Evolutionary conservation across 2,329 filamentous ascomycete species (phyloP).

Genomic region (Calonectria multiphialidica): DNA sequence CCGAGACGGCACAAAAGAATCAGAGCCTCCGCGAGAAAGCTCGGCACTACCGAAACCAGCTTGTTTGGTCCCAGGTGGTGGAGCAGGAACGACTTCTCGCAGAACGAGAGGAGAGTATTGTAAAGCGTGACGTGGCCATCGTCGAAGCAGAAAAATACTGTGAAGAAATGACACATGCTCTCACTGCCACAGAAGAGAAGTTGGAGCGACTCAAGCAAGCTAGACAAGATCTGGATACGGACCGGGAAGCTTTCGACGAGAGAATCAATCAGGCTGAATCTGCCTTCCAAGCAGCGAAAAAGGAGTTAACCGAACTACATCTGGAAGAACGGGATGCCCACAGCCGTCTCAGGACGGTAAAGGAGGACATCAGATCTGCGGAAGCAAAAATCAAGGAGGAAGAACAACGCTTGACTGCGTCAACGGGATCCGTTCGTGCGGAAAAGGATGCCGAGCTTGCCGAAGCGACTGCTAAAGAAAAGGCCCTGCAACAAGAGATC

Average conservation of each 20-base stretch:
- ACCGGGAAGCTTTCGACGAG: constrained; percentile 61
- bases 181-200: constrained; percentile 60
- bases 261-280: constrained; percentile 58
- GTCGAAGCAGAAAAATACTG: constrained; percentile 43
- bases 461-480: constrained; percentile 44
- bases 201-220: constrained; percentile 53
- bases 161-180: constrained; percentile 60
- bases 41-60: constrained; percentile 71
- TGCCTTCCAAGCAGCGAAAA: constrained; percentile 65
- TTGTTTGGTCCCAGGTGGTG: constrained; percentile 90
- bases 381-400: constrained; percentile 66
- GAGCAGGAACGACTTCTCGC: constrained; percentile 74
- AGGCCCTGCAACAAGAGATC: constrained; percentile 42
- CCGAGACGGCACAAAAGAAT: constrained; percentile 75
- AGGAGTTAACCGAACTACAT: constrained; percentile 66
- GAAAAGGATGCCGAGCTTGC: constrained; percentile 69
- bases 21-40: constrained; percentile 73
- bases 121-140: constrained; percentile 41
- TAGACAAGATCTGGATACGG: constrained; percentile 57
- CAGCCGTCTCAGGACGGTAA: constrained; percentile 65
- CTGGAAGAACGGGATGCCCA: constrained; percentile 76
- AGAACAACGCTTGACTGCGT: constrained; percentile 71
- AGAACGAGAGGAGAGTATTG: constrained; percentile 46
- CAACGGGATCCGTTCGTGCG: constrained; percentile 77
- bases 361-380: constrained; percentile 58